Percentiles rank a stretch among this genome's conserved stretches.
phyloP scores from a whole-genome alignment of 495 filamentous ascomycete genomes.

The Penicillium alfredii region DNA sequence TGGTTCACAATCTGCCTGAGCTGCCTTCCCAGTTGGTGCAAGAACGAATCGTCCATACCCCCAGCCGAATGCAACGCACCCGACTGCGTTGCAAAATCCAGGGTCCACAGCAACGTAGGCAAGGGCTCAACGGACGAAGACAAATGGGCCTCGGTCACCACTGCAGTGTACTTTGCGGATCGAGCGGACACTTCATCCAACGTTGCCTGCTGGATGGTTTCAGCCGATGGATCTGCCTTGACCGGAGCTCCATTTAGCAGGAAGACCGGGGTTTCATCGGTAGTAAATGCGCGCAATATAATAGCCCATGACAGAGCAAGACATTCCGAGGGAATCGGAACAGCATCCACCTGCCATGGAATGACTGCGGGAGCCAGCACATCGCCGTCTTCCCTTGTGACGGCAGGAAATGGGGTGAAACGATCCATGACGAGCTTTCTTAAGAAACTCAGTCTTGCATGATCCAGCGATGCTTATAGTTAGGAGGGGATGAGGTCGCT shows the following conservation, averaged over 20 bases:
- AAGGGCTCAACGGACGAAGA: constrained; percentile 1
- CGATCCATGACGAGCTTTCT: constrained; percentile 14
- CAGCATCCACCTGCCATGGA: constrained; percentile 18
- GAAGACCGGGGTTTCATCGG: constrained; percentile 31
- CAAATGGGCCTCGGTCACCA: constrained; percentile 9
- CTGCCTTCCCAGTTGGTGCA: constrained; percentile 24
- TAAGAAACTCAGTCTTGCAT: constrained; percentile 13
- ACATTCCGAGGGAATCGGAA: constrained; percentile 16
- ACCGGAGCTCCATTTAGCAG: constrained; percentile 25
- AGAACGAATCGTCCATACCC: constrained; percentile 17
- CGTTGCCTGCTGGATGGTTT: constrained; percentile 14
- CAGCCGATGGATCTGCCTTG: constrained; percentile 26
- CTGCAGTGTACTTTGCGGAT: constrained; percentile 14
- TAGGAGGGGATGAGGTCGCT: no score
- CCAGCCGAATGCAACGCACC: constrained; percentile 20
- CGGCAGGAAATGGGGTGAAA: constrained; percentile 19
- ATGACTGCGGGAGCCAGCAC: constrained; percentile 6
- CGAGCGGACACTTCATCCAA: constrained; percentile 11
- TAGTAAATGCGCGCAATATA: constrained; percentile 34
- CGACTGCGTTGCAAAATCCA: constrained; percentile 16
- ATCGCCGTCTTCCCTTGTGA: constrained; percentile 12
- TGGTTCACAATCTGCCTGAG: constrained; percentile 17
- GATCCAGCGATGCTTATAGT: constrained; percentile 13
- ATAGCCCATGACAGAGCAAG: constrained; percentile 36
- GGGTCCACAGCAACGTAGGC: constrained; percentile 12